Evolutionary conservation across 179 eudicot species (phyloP).

Genomic region (Heliamphora pulchella): DNA sequence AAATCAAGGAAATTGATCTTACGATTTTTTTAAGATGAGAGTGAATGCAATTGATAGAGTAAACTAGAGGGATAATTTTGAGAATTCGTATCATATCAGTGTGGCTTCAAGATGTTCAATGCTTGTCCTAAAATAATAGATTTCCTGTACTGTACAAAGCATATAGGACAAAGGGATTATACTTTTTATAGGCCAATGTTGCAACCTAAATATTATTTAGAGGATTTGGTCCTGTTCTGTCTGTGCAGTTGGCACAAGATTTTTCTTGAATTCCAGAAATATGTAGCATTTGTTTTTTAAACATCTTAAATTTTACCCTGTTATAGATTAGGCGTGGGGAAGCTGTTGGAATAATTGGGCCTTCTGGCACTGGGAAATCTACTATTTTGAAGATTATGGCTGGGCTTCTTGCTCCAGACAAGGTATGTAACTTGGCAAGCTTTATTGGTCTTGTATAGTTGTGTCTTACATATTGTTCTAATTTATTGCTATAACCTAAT

Average conservation of each 20-base stretch:
- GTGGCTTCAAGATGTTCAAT: background rate
- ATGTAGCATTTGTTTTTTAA: background rate
- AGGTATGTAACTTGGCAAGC: constrained; percentile 37
- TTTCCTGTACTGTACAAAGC: background rate
- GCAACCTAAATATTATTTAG: background rate
- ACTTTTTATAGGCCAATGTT: background rate
- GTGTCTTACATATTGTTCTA: background rate
- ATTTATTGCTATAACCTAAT: background rate
- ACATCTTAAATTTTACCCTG: background rate
- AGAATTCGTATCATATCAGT: background rate
- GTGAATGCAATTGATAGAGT: too few relatives aligned
- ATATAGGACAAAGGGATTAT: background rate
- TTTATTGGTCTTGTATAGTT: background rate
- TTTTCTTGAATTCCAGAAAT: background rate
- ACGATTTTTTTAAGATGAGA: background rate
- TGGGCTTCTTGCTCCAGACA: constrained; percentile 88
- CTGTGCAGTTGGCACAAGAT: background rate
- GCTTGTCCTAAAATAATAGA: background rate
- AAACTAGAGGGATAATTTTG: background rate
- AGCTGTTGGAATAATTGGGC: constrained; percentile 94
- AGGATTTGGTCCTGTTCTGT: background rate
- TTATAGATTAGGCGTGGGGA: constrained; percentile 85
- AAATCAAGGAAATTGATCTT: background rate
- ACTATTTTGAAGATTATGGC: constrained; percentile 85
- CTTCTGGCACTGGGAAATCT: constrained; percentile 94